Evolutionary conservation across 2,329 filamentous ascomycete species (phyloP), one percentile per base, ranked within the genome.

Genomic region (Fusarium concolor): DNA sequence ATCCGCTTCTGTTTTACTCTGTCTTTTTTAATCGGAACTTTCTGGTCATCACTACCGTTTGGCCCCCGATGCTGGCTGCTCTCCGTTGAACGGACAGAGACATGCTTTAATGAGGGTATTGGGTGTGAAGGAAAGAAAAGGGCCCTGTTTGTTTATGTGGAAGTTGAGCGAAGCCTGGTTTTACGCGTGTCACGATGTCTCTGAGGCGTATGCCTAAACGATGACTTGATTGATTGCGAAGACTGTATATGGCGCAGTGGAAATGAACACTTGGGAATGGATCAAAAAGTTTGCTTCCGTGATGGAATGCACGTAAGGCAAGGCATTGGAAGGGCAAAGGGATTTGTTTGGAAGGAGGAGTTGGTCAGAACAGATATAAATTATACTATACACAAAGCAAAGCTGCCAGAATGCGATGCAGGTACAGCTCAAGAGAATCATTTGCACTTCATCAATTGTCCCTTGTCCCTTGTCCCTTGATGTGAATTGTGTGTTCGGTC

Each of bases 361-460:
- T 62, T 46, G 49, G 56, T 31, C 39, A 51, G 49, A 59, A 62
- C 52, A 57, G 68, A 74, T 74, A 73, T 69, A 72, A 43, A 71
- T 50, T 72, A 74, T 69, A 74, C 70, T 70, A 74, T 72, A 74
- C 64, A 74, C 62, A 54, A 35, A 65, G 53, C 65, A 56, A 57
- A 62, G 62, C 71, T 61, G 60, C 62, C 71, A 73, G 71, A 74
- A 74, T 74, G 71, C 71, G 42, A 74, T 62, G 62, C 56, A 54
- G 67, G 70, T 71, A 74, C 62, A 53, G 69, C 61, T 63, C 41
- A 71, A 69, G 59, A 70, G 59, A 70, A 63, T 64, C 47, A 61
- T 56, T 65, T 61, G 51, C 49, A 62, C 66, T 54, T 67, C 46
- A 17, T n/a, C 7, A 35, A n/a, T 17, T 35, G 33, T 35, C 9